These are phyloP conservation scores for Verticillium longisporum DNA, from an alignment of 2,329 filamentous ascomycete genomes.

Conservation along the genomic window DNA sequence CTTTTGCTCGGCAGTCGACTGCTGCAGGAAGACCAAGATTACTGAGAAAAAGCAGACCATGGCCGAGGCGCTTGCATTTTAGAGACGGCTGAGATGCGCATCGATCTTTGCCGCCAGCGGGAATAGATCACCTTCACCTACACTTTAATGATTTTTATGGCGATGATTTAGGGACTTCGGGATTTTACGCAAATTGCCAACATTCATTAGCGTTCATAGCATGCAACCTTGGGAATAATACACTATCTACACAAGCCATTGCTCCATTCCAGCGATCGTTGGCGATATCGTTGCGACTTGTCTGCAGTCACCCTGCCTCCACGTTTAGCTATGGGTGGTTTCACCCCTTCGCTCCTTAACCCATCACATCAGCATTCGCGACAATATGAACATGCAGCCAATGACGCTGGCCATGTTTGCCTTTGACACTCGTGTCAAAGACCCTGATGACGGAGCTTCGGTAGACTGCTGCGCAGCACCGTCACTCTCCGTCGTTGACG, in stretches of 20 bases:
- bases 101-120: no score
- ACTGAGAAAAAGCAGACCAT: constrained; percentile 7
- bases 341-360: neutral
- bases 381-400: neutral
- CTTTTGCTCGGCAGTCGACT: constrained; percentile 28
- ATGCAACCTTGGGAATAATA: neutral
- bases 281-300: no score
- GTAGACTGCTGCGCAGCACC: neutral
- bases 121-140: no score
- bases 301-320: no score
- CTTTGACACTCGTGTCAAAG: neutral
- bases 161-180: neutral
- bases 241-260: neutral
- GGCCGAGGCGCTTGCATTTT: constrained; percentile 17
- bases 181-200: neutral
- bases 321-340: no score
- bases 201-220: neutral
- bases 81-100: neutral
- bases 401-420: neutral
- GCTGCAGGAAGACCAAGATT: constrained; percentile 16
- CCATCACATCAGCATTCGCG: neutral
- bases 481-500: neutral
- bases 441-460: neutral
- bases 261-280: no score
- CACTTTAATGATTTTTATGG: neutral